A percentile compares a stretch with the other conserved stretches of the same genome.
Conservation (phyloP, 768 basidiomycete genomes). For the Naganishia friedmannii region DNA sequence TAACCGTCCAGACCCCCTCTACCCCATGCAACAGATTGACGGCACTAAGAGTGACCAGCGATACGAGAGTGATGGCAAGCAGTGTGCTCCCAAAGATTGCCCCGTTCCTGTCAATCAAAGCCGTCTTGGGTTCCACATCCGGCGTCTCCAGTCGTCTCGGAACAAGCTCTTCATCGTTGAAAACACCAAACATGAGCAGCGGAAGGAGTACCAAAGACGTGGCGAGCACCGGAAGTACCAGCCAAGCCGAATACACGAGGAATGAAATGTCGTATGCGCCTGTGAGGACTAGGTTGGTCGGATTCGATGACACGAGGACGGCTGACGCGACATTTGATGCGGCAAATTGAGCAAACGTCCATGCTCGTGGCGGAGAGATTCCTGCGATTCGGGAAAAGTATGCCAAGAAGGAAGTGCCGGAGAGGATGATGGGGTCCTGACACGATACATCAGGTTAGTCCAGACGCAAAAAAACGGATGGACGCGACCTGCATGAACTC, state of each 20-base stretch:
- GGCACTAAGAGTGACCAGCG: conserved; percentile 71
- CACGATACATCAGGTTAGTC: background rate
- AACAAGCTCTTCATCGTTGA: conserved; percentile 35
- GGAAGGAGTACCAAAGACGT: conserved; percentile 63
- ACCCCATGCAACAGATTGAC: conserved; percentile 47
- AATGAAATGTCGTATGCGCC: conserved; percentile 79
- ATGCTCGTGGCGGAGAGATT: conserved; percentile 53
- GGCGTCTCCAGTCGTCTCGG: conserved; percentile 42
- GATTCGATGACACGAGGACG: conserved; percentile 77
- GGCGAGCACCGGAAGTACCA: conserved; percentile 74
- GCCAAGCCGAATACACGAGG: conserved; percentile 73
- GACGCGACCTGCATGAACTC: conserved; percentile 21
- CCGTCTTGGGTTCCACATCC: conserved; percentile 58
- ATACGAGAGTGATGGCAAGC: conserved; percentile 65
- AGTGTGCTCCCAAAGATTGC: conserved; percentile 71
- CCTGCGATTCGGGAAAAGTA: conserved; percentile 55
- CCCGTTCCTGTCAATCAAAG: conserved; percentile 69
- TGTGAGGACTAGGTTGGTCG: conserved; percentile 88
- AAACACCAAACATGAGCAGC: conserved; percentile 42
- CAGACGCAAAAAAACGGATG: background rate
- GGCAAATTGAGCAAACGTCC: conserved; percentile 58
- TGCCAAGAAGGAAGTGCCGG: conserved; percentile 55
- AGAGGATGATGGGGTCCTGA: conserved; percentile 81
- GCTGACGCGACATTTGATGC: conserved; percentile 70
- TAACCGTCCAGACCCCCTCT: conserved; percentile 58